These are phyloP conservation scores for Aspergillus sergii DNA, from an alignment of 2,329 filamentous ascomycete genomes.

Conservation along the genomic window DNA sequence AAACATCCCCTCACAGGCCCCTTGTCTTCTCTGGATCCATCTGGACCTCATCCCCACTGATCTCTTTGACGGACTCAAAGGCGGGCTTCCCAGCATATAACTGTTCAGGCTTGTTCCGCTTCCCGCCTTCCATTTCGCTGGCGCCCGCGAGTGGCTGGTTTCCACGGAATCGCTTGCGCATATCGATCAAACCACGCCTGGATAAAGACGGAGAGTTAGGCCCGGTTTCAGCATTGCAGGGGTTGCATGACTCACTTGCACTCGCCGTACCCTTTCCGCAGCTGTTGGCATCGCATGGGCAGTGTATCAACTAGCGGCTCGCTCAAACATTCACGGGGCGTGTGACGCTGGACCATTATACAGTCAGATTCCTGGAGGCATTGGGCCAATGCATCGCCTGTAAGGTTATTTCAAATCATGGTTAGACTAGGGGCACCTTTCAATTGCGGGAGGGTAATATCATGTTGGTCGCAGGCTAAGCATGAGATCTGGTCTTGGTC, in stretches of 20 bases:
- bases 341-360: conserved; percentile 88
- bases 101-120: conserved; percentile 58
- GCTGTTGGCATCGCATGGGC: conserved; percentile 84
- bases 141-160: conserved; percentile 80
- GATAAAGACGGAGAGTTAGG: not conserved
- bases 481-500: not conserved
- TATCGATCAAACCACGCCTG: conserved; percentile 86
- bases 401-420: conserved; percentile 9
- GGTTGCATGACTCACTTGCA: conserved; percentile 65
- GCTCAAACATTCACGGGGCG: conserved; percentile 83
- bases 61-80: conserved; percentile 67
- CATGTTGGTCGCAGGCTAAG: not conserved
- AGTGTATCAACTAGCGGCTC: conserved; percentile 79
- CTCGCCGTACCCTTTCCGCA: conserved; percentile 89
- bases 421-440: conserved; percentile 19
- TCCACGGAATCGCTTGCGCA: conserved; percentile 96
- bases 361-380: conserved; percentile 97
- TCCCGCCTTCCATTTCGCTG: conserved; percentile 61
- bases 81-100: conserved; percentile 78
- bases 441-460: not conserved
- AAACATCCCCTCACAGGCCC: conserved; percentile 35
- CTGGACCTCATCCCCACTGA: conserved; percentile 66
- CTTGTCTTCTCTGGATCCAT: conserved; percentile 54
- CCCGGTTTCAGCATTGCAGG: not conserved
- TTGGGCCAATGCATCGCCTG: conserved; percentile 87